A percentile compares a stretch with the other conserved stretches of the same genome.
Conservation (phyloP, 2,329 filamentous ascomycete species). For the Aspergillus puulaauensis region DNA sequence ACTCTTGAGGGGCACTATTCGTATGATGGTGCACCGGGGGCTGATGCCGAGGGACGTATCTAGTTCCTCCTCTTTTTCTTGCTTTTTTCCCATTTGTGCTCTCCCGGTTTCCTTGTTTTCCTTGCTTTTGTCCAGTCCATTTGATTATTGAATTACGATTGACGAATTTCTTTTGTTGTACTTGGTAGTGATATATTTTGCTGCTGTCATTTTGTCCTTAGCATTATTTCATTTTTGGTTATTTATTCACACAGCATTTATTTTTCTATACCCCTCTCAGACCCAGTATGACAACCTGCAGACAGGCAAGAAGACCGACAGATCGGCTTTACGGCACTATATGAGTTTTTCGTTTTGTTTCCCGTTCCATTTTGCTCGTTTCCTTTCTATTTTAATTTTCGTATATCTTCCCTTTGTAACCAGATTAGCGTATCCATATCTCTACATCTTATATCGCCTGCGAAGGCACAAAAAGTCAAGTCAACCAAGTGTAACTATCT, state of each 20-base stretch:
- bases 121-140: background rate
- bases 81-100: background rate
- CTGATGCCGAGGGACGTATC: constrained; percentile 20
- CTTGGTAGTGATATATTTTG: background rate
- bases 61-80: constrained; percentile 1
- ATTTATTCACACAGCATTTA: background rate
- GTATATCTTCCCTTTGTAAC: no score
- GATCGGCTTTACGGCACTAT: background rate
- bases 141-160: background rate
- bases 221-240: background rate
- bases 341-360: background rate
- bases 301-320: background rate
- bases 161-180: background rate
- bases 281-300: background rate
- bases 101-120: background rate
- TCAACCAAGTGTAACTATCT: no score
- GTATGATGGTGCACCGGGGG: constrained; percentile 26
- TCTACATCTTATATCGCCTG: no score
- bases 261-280: background rate
- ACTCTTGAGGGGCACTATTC: constrained; percentile 16
- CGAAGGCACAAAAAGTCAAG: no score
- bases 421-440: no score
- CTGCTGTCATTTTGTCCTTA: no score
- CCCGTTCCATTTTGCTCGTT: background rate
- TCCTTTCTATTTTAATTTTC: background rate